Evolutionary conservation across 495 filamentous ascomycete species (phyloP).

Genomic region (Physcia stellaris): DNA sequence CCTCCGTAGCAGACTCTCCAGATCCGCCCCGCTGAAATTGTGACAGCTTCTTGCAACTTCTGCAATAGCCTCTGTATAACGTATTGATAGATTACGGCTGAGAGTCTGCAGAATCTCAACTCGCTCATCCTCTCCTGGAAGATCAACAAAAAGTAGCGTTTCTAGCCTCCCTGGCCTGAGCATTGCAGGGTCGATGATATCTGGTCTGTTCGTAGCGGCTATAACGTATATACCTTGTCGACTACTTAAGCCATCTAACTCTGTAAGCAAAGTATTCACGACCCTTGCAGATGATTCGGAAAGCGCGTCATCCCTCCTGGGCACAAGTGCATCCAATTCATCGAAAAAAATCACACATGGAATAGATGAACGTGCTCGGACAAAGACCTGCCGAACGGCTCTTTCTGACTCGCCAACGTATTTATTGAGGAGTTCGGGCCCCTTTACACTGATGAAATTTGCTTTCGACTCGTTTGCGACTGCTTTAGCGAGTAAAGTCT

Average conservation of each 20-base stretch:
- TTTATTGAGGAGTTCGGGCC: slow-evolving; percentile 86
- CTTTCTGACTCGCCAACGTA: slow-evolving; percentile 93
- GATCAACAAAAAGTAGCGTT: slow-evolving; percentile 77
- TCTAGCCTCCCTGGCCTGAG: slow-evolving; percentile 82
- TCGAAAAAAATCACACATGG: slow-evolving; percentile 98
- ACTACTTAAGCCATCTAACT: slow-evolving; percentile 75
- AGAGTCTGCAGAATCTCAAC: slow-evolving; percentile 76
- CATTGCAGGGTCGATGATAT: slow-evolving; percentile 95
- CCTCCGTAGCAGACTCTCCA: slow-evolving; percentile 61
- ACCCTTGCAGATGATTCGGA: slow-evolving; percentile 77
- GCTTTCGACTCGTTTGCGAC: slow-evolving; percentile 90
- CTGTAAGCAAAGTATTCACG: slow-evolving; percentile 93
- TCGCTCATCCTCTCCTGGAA: slow-evolving; percentile 66
- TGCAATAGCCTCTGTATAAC: slow-evolving; percentile 29
- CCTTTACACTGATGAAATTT: slow-evolving; percentile 97
- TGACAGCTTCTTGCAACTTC: slow-evolving; percentile 59
- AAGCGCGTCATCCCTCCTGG: slow-evolving; percentile 64
- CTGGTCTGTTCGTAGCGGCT: slow-evolving; percentile 86
- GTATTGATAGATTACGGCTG: slow-evolving; percentile 43
- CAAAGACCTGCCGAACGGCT: slow-evolving; percentile 84
- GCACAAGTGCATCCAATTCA: slow-evolving; percentile 86
- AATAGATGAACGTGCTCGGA: slow-evolving; percentile 68
- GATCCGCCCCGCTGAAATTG: slow-evolving; percentile 84
- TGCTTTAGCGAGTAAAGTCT: slow-evolving; percentile 91
- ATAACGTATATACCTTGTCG: slow-evolving; percentile 87